Evolutionary conservation across 495 filamentous ascomycete species (phyloP).

Genomic region (Stereocaulon alpinum): DNA sequence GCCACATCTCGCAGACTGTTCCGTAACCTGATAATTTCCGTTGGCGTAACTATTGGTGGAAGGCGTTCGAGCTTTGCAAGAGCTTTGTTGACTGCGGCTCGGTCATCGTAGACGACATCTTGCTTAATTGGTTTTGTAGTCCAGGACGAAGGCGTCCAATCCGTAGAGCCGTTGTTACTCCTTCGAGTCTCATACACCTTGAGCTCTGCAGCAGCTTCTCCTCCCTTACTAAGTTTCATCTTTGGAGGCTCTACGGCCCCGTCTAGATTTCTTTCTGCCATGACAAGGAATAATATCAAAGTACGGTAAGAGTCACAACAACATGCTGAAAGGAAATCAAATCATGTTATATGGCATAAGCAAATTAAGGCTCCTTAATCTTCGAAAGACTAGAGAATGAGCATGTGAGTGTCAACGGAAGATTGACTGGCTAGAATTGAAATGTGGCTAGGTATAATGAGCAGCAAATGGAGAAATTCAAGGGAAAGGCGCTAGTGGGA

Average conservation of each 20-base stretch:
- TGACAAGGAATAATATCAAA: neutral
- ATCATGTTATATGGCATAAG: neutral
- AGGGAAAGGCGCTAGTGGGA: neutral
- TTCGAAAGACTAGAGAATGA: neutral
- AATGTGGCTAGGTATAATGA: neutral
- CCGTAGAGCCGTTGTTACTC: constrained; percentile 8
- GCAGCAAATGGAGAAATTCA: neutral
- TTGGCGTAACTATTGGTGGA: constrained; percentile 81
- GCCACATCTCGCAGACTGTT: constrained; percentile 73
- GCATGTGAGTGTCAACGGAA: neutral
- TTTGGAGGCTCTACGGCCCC: neutral
- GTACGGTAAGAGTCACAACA: neutral
- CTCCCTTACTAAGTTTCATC: constrained; percentile 15
- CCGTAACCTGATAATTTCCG: constrained; percentile 65
- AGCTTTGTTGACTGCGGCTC: constrained; percentile 49
- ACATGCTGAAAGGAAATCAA: neutral
- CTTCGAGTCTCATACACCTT: constrained; percentile 17
- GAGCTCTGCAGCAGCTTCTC: constrained; percentile 15
- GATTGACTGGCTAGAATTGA: neutral
- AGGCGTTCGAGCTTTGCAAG: constrained; percentile 61
- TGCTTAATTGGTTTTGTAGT: constrained; percentile 85
- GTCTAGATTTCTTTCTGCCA: neutral
- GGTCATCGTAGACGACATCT: constrained; percentile 69
- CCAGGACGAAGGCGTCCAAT: constrained; percentile 66
- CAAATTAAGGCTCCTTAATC: neutral